Percentiles rank a stretch among this genome's conserved stretches.
phyloP scores from a whole-genome alignment of 495 filamentous ascomycete genomes.

The Evernia prunastri region DNA sequence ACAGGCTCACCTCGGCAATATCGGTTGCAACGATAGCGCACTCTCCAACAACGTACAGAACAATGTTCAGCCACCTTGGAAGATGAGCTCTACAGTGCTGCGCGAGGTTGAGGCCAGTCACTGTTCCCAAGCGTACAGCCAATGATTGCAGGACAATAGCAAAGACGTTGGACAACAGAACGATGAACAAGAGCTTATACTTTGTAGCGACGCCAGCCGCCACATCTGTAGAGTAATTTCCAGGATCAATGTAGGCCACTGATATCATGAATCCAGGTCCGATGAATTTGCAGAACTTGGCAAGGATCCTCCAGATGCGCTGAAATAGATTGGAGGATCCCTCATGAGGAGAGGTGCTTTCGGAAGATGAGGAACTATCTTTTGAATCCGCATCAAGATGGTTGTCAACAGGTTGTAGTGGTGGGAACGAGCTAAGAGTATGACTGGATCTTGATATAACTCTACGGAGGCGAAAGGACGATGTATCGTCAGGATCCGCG shows the following conservation, averaged over 20 bases:
- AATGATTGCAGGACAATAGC: slow-evolving; percentile 78
- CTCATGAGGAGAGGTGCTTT: neutral
- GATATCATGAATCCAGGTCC: slow-evolving; percentile 83
- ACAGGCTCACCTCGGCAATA: slow-evolving; percentile 63
- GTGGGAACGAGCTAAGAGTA: neutral
- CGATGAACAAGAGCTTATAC: slow-evolving; percentile 69
- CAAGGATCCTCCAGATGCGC: slow-evolving; percentile 35
- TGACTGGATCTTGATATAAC: neutral
- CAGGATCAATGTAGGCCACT: slow-evolving; percentile 75
- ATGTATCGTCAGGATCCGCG: neutral
- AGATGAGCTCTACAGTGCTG: slow-evolving; percentile 71
- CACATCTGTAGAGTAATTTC: slow-evolving; percentile 82
- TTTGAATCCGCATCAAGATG: neutral
- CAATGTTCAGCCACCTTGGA: slow-evolving; percentile 67
- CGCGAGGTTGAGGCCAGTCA: slow-evolving; percentile 75
- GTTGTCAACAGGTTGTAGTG: neutral
- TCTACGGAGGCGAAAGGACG: neutral
- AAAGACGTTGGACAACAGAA: slow-evolving; percentile 76
- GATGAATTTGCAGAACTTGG: slow-evolving; percentile 68
- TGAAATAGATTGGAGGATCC: slow-evolving; percentile 18
- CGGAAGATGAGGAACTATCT: neutral
- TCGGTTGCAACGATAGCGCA: slow-evolving; percentile 81
- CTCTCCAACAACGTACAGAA: slow-evolving; percentile 70
- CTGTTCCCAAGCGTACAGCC: slow-evolving; percentile 77
- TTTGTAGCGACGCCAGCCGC: slow-evolving; percentile 60